These are phyloP conservation scores for Blepharisma undulans DNA, from an alignment of 169 alveolate genomes.

Conservation along the genomic window DNA sequence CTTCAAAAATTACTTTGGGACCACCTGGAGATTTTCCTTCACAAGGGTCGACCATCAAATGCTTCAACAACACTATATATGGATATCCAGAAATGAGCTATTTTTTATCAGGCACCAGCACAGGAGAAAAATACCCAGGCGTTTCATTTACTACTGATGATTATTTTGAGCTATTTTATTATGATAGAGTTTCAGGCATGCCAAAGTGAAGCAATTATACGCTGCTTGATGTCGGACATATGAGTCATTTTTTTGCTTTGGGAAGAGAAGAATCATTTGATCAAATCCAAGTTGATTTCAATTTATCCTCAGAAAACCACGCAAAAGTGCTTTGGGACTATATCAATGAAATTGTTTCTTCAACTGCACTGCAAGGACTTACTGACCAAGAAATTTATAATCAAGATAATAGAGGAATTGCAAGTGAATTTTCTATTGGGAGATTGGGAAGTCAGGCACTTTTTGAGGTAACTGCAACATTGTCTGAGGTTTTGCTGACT, in stretches of 20 bases:
- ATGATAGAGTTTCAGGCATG: not conserved
- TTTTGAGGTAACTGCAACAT: not conserved
- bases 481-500: not conserved
- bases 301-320: not conserved
- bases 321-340: constrained; percentile 36
- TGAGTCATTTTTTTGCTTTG: not conserved
- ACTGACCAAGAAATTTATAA: constrained; percentile 29
- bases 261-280: not conserved
- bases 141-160: not conserved
- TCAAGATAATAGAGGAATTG: constrained; percentile 33
- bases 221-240: constrained; percentile 33
- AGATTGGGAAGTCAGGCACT: not conserved
- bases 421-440: constrained; percentile 21
- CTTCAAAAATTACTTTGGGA: not conserved
- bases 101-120: not conserved
- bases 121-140: constrained; percentile 9
- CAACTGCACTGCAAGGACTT: constrained; percentile 16
- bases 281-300: not conserved
- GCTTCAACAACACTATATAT: not conserved
- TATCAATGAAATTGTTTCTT: constrained; percentile 3
- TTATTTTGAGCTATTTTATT: constrained; percentile 4
- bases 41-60: constrained; percentile 6
- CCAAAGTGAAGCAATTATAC: constrained; percentile 1
- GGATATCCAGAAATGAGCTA: constrained; percentile 41
- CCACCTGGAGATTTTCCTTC: constrained; percentile 33